Percentiles rank a stretch among this genome's conserved stretches.
Conservation (phyloP, 2,329 filamentous ascomycete genomes). For the Aureobasidium sp. region DNA sequence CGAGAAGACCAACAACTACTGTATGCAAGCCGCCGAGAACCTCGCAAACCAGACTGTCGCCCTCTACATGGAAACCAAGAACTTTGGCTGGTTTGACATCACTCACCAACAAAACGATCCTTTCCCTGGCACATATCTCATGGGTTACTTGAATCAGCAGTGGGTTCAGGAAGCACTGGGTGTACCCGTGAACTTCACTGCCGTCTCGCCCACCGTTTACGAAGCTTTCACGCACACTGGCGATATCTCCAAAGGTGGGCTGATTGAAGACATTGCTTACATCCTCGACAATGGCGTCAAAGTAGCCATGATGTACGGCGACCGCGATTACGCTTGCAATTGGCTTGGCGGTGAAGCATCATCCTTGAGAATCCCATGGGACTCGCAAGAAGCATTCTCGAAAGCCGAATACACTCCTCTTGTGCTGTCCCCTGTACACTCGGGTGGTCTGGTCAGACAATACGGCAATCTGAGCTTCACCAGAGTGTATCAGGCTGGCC, state of each 20-base stretch:
- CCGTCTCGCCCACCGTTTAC: constrained; percentile 35
- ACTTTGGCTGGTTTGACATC: constrained; percentile 52
- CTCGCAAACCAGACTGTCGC: constrained; percentile 36
- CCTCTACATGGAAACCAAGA: constrained; percentile 38
- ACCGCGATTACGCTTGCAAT: constrained; percentile 52
- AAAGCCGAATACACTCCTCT: constrained; percentile 42
- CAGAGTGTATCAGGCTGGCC: constrained; percentile 46
- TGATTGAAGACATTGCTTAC: constrained; percentile 34
- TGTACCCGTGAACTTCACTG: constrained; percentile 37
- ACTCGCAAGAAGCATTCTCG: constrained; percentile 38
- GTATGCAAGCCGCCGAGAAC: constrained; percentile 32
- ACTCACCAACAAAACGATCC: constrained; percentile 35
- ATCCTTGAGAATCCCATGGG: constrained; percentile 44
- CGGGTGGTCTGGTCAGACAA: constrained; percentile 28
- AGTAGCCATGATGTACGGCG: constrained; percentile 65
- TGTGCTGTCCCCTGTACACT: constrained; percentile 23
- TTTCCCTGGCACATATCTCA: constrained; percentile 41
- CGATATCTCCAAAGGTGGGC: constrained; percentile 36
- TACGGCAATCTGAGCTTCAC: constrained; percentile 37
- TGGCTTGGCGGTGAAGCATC: constrained; percentile 52
- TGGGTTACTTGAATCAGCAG: constrained; percentile 51
- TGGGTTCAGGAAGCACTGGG: constrained; percentile 53
- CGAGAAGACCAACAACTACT: constrained; percentile 26
- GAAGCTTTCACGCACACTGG: constrained; percentile 33
- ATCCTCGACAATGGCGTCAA: constrained; percentile 40